These are phyloP conservation scores for Collybia mongolica DNA, from an alignment of 768 basidiomycete genomes.

Conservation along the genomic window DNA sequence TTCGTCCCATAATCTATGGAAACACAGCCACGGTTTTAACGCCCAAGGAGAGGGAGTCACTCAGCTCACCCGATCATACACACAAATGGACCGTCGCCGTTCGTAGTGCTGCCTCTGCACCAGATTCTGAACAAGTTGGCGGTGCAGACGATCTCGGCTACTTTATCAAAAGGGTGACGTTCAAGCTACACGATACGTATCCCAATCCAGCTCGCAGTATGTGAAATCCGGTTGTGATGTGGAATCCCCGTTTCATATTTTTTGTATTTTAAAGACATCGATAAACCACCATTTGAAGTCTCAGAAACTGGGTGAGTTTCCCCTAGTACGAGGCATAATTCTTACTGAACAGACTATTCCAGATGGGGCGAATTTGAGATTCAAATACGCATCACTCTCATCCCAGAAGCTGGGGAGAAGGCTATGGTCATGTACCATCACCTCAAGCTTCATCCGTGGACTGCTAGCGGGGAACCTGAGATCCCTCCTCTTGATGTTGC, in stretches of 20 bases:
- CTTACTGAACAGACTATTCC: not conserved
- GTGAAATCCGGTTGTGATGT: constrained; percentile 24
- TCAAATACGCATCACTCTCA: constrained; percentile 87
- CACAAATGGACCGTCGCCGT: constrained; percentile 97
- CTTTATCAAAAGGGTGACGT: constrained; percentile 94
- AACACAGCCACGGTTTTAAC: constrained; percentile 85
- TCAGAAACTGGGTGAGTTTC: constrained; percentile 87
- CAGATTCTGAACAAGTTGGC: constrained; percentile 76
- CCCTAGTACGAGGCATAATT: not conserved
- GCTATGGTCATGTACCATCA: constrained; percentile 86
- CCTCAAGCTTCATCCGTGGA: constrained; percentile 94
- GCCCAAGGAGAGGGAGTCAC: constrained; percentile 61
- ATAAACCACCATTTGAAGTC: constrained; percentile 92
- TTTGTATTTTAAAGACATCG: constrained; percentile 65
- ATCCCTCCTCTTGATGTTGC: constrained; percentile 68
- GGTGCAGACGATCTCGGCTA: constrained; percentile 89
- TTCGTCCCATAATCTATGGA: constrained; percentile 92
- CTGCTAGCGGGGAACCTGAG: constrained; percentile 57
- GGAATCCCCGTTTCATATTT: constrained; percentile 3
- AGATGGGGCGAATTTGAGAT: constrained; percentile 99
- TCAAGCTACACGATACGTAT: constrained; percentile 98
- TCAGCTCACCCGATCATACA: constrained; percentile 72
- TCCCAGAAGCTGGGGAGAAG: constrained; percentile 89
- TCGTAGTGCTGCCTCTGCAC: constrained; percentile 77
- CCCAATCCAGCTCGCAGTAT: constrained; percentile 85